Conservation (phyloP, 176 grass and related monocot species). For the Ampelocalamus luodianensis region DNA sequence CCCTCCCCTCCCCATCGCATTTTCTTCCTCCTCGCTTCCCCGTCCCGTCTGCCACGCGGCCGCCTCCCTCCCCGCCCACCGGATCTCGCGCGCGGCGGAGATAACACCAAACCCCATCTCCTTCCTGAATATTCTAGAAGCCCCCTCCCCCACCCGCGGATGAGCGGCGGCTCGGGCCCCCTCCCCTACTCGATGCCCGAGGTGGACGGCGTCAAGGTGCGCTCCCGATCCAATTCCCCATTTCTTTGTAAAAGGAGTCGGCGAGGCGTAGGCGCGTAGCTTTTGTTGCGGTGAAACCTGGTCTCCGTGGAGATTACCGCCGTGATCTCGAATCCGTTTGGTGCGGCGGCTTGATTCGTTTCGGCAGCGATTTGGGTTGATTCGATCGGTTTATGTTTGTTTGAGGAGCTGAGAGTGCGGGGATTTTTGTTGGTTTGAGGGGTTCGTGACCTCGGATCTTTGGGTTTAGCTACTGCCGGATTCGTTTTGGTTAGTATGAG, state of each 20-base stretch:
- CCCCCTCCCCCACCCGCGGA: slow-evolving; percentile 26
- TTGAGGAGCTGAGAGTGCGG: not conserved
- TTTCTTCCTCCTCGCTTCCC: too few relatives aligned
- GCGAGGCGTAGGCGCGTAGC: not conserved
- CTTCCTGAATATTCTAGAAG: slow-evolving; percentile 46
- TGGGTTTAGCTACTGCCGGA: not conserved
- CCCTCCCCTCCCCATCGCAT: too few relatives aligned
- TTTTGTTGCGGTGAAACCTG: not conserved
- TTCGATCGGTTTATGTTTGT: not conserved
- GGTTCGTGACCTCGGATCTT: slow-evolving; percentile 32
- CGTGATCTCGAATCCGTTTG: slow-evolving; percentile 16
- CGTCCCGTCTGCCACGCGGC: not conserved
- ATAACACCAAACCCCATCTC: not conserved
- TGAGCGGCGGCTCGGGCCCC: slow-evolving; percentile 43
- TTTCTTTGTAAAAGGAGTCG: not conserved
- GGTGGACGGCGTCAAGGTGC: slow-evolving; percentile 70
- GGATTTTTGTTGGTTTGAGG: not conserved
- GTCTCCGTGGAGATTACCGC: not conserved
- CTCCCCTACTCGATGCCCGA: slow-evolving; percentile 82
- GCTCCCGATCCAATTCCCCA: not conserved
- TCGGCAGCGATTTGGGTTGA: not conserved
- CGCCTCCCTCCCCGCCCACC: not conserved
- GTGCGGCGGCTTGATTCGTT: not conserved
- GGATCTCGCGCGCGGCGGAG: slow-evolving; percentile 42
- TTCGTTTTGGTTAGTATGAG: not conserved